Evolutionary conservation across 139 green algal genomes (phyloP).

Genomic region (Trebouxia sp.): DNA sequence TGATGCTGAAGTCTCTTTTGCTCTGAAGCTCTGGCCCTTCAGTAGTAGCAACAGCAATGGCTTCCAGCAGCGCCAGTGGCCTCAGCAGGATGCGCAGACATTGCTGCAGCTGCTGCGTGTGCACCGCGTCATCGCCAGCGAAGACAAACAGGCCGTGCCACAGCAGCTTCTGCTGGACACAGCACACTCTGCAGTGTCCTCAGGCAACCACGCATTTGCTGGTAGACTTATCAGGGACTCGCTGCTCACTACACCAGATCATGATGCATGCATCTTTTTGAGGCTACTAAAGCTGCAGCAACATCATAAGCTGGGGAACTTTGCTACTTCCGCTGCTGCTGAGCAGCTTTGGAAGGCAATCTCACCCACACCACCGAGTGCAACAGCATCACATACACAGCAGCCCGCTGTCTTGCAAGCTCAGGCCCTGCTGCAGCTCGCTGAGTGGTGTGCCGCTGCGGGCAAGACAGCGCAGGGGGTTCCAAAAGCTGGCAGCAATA

Average conservation of each 20-base stretch:
- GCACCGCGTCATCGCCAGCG: not conserved
- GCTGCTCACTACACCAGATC: too few relatives aligned
- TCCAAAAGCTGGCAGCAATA: not conserved
- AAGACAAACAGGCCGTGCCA: not conserved
- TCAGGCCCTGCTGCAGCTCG: not conserved
- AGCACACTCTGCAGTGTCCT: not conserved
- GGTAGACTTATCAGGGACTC: not conserved
- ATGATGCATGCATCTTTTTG: too few relatives aligned
- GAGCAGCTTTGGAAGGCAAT: not conserved
- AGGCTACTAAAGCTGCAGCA: not conserved
- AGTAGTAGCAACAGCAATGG: not conserved
- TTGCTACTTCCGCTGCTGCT: not conserved
- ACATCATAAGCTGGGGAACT: not conserved
- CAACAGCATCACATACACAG: not conserved
- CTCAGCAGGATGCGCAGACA: not conserved
- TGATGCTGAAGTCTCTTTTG: too few relatives aligned
- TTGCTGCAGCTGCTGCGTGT: slow-evolving; percentile 17
- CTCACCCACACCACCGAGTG: not conserved
- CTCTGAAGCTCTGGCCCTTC: slow-evolving; percentile 2
- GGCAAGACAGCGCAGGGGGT: too few relatives aligned
- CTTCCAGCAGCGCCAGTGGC: not conserved
- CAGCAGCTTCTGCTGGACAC: not conserved
- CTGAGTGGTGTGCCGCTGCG: not conserved
- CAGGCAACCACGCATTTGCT: not conserved
- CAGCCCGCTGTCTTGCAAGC: not conserved